Evolutionary conservation across 2,329 filamentous ascomycete species (phyloP).

Genomic region (Botryotinia globosa): DNA sequence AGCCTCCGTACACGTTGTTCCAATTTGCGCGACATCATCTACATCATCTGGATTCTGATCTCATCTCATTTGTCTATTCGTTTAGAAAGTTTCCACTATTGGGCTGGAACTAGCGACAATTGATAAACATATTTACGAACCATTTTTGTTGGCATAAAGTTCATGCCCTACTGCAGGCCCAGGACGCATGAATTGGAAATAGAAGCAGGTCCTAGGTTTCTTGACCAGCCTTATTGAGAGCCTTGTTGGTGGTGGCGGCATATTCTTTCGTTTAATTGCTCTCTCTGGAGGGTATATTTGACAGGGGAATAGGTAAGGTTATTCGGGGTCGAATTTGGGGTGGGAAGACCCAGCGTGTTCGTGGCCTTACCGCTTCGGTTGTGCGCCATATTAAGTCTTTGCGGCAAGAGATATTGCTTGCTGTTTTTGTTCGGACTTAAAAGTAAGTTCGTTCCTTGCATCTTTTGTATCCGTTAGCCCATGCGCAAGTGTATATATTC

Average conservation of each 20-base stretch:
- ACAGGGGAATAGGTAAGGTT: conserved; percentile 5
- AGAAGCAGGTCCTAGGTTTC: background rate
- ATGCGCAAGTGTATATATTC: background rate
- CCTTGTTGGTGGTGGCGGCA: background rate
- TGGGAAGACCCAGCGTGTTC: conserved; percentile 1
- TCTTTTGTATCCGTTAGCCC: background rate
- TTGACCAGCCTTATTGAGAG: background rate
- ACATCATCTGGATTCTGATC: background rate
- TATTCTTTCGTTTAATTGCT: background rate
- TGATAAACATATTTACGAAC: background rate
- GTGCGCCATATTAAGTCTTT: background rate
- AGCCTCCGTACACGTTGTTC: background rate
- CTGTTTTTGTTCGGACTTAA: background rate
- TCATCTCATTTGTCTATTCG: background rate
- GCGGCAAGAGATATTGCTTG: background rate
- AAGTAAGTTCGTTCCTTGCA: background rate
- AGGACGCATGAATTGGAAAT: background rate
- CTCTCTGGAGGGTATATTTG: background rate
- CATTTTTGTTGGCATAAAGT: background rate
- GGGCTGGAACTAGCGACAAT: background rate
- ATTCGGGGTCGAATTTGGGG: background rate
- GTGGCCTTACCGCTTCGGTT: background rate
- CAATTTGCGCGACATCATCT: background rate
- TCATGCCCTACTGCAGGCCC: background rate
- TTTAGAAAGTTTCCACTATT: background rate